A percentile compares a stretch with the other conserved stretches of the same genome.
Conservation (phyloP, 371 early-diverging fungal species). For the Apophysomyces ossiformis region DNA sequence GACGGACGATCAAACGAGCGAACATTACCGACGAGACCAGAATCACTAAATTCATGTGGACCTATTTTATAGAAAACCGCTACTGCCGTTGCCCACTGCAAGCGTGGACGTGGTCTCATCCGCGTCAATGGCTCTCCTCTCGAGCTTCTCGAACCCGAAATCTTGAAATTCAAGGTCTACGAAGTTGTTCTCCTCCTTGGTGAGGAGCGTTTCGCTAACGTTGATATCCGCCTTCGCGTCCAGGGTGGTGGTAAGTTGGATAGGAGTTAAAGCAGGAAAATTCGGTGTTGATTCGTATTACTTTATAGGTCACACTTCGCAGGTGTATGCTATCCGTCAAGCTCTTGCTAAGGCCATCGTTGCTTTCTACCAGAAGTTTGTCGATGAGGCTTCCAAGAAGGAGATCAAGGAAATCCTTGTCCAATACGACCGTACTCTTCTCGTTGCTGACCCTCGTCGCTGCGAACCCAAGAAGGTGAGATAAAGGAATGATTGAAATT, state of each 20-base stretch:
- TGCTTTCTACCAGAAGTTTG: constrained; percentile 97
- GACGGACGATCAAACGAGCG: background rate
- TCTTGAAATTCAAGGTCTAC: constrained; percentile 95
- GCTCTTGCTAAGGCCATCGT: constrained; percentile 98
- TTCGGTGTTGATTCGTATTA: background rate
- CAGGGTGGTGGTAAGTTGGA: constrained; percentile 86
- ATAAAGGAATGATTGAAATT: background rate
- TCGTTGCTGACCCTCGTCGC: constrained; percentile 99
- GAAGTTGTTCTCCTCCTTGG: constrained; percentile 97
- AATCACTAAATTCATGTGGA: background rate
- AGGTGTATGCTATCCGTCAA: constrained; percentile 98
- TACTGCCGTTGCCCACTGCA: constrained; percentile 97
- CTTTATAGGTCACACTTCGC: constrained; percentile 75
- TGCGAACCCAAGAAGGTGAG: constrained; percentile 97
- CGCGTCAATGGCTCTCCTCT: constrained; percentile 97
- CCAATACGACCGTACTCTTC: constrained; percentile 95
- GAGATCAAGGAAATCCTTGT: constrained; percentile 95
- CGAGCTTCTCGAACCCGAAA: constrained; percentile 92
- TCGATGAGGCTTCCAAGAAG: constrained; percentile 98
- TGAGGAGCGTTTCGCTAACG: constrained; percentile 90
- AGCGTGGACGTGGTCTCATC: constrained; percentile 93
- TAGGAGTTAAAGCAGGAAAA: background rate
- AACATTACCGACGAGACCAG: background rate
- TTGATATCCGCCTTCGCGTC: constrained; percentile 96
- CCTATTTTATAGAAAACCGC: constrained; percentile 89